Percentiles rank a stretch among this genome's conserved stretches.
These are phyloP conservation scores for Aristolochia californica DNA, from an alignment of 164 flowering plant genomes.

Conservation along the genomic window DNA sequence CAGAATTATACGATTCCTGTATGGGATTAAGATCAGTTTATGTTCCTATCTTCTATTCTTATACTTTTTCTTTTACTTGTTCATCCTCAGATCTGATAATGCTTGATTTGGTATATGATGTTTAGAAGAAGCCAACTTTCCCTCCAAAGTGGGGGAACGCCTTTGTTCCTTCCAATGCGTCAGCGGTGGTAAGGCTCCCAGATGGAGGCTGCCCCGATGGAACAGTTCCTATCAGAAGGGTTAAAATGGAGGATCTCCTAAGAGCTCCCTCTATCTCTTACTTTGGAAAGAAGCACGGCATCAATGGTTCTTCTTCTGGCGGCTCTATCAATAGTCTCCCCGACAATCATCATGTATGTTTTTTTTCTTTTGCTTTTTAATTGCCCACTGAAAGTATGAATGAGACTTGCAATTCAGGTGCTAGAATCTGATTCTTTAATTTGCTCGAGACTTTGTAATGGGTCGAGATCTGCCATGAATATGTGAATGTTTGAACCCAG, in stretches of 20 bases:
- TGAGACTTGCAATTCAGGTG: background rate
- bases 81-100: background rate
- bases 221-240: slow-evolving; percentile 5
- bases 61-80: background rate
- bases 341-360: background rate
- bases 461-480: too few species aligned
- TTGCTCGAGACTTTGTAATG: too few species aligned
- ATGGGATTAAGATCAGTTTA: too few species aligned
- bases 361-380: background rate
- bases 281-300: background rate
- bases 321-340: background rate
- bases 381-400: background rate
- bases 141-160: background rate
- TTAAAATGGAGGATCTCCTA: background rate
- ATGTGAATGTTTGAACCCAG: too few species aligned
- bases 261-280: background rate
- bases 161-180: background rate
- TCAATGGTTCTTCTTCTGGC: background rate
- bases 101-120: background rate
- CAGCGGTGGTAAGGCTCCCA: background rate
- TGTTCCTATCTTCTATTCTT: background rate
- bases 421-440: too few species aligned
- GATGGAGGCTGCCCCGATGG: slow-evolving; percentile 8
- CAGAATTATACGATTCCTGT: too few species aligned
- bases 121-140: background rate